phyloP scores from a whole-genome alignment of 2,329 filamentous ascomycete species.

The Paracamarosporium sp. region DNA sequence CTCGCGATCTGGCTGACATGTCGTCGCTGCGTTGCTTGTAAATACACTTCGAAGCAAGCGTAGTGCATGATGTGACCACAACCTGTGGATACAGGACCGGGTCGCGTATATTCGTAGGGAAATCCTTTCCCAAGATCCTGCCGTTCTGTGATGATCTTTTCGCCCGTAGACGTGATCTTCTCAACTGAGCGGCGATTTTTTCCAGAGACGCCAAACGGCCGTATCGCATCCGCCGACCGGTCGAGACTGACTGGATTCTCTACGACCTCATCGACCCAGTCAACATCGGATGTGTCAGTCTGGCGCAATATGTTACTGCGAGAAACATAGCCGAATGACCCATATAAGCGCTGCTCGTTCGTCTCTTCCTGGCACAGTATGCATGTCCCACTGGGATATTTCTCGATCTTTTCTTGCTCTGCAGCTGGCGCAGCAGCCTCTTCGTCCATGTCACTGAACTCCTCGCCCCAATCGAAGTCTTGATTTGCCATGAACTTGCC shows the following conservation, averaged over 20 bases:
- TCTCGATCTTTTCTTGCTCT: slow-evolving; percentile 78
- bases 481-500: slow-evolving; percentile 93
- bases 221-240: slow-evolving; percentile 78
- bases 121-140: slow-evolving; percentile 92
- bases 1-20: slow-evolving; percentile 93
- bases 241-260: slow-evolving; percentile 83
- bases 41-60: slow-evolving; percentile 91
- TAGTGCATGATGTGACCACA: slow-evolving; percentile 99
- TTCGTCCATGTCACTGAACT: slow-evolving; percentile 76
- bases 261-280: slow-evolving; percentile 83
- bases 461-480: slow-evolving; percentile 85
- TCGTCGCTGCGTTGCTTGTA: slow-evolving; percentile 79
- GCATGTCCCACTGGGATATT: slow-evolving; percentile 90
- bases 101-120: slow-evolving; percentile 68
- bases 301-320: slow-evolving; percentile 87
- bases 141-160: slow-evolving; percentile 74
- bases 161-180: slow-evolving; percentile 76
- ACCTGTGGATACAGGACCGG: slow-evolving; percentile 84
- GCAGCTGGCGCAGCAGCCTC: slow-evolving; percentile 64
- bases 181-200: slow-evolving; percentile 81
- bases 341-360: slow-evolving; percentile 85
- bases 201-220: slow-evolving; percentile 89
- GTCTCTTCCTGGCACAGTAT: slow-evolving; percentile 97
- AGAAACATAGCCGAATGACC: slow-evolving; percentile 88
- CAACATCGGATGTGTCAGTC: slow-evolving; percentile 80